Conservation (phyloP, 345 rosid species). For the Rubroshorea leprosula region DNA sequence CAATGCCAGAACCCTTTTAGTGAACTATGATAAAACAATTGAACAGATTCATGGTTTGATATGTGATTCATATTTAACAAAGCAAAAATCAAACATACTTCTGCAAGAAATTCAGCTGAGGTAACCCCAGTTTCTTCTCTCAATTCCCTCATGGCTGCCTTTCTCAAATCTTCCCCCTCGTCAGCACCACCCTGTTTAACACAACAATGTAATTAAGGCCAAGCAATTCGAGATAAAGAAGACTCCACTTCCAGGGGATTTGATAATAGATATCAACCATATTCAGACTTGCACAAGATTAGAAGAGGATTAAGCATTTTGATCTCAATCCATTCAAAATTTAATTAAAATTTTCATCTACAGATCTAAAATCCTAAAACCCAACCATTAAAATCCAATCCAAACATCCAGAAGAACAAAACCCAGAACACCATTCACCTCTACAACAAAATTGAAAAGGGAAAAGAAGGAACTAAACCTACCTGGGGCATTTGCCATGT, state of each 20-base stretch:
- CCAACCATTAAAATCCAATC: constrained; percentile 4
- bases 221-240: too few relatives aligned
- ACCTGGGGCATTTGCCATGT: constrained; percentile 95
- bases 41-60: background rate
- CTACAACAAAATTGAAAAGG: background rate
- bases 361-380: background rate
- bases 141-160: constrained; percentile 63
- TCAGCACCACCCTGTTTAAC: constrained; percentile 61
- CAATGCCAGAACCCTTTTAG: constrained; percentile 12
- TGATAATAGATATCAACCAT: too few relatives aligned
- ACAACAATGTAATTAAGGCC: background rate
- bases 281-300: background rate
- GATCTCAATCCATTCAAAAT: background rate
- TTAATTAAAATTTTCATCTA: background rate
- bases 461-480: constrained; percentile 4
- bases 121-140: constrained; percentile 81
- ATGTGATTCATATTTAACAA: background rate
- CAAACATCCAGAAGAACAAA: background rate
- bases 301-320: background rate
- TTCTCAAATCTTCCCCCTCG: constrained; percentile 60
- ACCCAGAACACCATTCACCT: background rate
- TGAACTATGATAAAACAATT: background rate
- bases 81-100: constrained; percentile 35
- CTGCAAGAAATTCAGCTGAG: constrained; percentile 68
- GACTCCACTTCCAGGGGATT: too few relatives aligned